phyloP scores from a whole-genome alignment of 176 grass and related monocot species.

The Oropetium thomaeum region DNA sequence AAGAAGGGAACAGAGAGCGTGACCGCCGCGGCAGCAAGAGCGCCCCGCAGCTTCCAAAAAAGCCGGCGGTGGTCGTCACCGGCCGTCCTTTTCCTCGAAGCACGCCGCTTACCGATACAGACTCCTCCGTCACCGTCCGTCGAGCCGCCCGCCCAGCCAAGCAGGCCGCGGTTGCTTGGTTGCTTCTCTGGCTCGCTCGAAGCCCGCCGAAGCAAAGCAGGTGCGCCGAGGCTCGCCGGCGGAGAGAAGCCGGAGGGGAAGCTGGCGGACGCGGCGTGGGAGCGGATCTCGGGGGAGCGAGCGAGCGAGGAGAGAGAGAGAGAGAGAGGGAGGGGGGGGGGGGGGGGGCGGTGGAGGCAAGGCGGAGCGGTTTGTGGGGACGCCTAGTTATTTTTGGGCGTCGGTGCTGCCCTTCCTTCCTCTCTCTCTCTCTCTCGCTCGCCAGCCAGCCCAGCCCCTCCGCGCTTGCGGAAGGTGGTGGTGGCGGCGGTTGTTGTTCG shows the following conservation, averaged over 20 bases:
- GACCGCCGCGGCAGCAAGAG: not conserved
- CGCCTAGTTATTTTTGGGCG: constrained; percentile 55
- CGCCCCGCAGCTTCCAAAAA: too few relatives aligned
- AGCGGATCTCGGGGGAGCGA: constrained; percentile 44
- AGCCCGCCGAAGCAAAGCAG: not conserved
- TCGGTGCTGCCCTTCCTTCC: too few relatives aligned
- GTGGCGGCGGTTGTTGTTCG: not conserved
- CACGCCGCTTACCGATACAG: too few relatives aligned
- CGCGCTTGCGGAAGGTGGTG: too few relatives aligned
- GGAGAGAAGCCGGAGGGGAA: too few relatives aligned
- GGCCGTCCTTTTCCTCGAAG: too few relatives aligned
- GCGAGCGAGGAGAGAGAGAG: not conserved
- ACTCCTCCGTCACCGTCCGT: too few relatives aligned
- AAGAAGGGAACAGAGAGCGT: not conserved
- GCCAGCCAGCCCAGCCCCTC: too few relatives aligned
- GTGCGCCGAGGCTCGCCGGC: constrained; percentile 25
- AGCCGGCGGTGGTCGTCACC: too few relatives aligned
- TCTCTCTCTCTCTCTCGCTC: constrained; percentile 1
- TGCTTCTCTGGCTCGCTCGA: not conserved
- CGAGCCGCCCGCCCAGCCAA: too few relatives aligned
- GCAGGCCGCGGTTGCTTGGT: not conserved
- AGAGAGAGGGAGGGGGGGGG: not conserved
- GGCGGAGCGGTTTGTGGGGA: constrained; percentile 40
- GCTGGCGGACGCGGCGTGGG: not conserved
- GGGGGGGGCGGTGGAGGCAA: not conserved